Base-by-base conservation (phyloP, 116 monocot species). In the Phalaenopsis hybrid region DNA sequence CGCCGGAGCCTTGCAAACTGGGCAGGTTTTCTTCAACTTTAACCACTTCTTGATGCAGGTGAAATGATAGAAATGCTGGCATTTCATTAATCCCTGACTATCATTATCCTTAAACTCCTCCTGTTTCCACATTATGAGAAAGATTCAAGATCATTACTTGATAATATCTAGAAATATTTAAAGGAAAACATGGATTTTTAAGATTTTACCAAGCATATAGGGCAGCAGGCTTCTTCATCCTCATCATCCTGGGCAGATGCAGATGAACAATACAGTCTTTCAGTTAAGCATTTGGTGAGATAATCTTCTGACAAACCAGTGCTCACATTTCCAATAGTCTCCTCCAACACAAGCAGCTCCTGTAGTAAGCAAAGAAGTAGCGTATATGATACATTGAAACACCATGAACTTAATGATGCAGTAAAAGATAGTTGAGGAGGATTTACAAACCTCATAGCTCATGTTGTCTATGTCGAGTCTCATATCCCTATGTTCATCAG, bases 381-480 rank as follows among this genome's bases (percentile, higher is more conserved):
- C 4, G 72, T 25, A 41, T 37, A n/a, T 49, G 13, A 43, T 25
- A 6, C 31, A 63, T 63, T 63, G 25, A 23, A 63, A 46, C 28
- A 44, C 45, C 21, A 18, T 34, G 28, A 55, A 41, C 31, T 10
- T 28, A 28, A 48, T 15, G 37, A 73, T 9, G 25, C 6, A 7
- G 70, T 70, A 11, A 63, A n/a, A 6, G n/a, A 7, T n/a, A 6
- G 25, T 23, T 25, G 67, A 25, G 28, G 73, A 17, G 55, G 12
- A 17, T 4, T 15, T 2, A 55, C 55, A 17, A 13, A 87, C 86
- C 83, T 87, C 86, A 73, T 87, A 87, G 57, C 81, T 81, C 86
- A 87, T 87, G 78, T 83, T 58, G 20, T 87, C 86, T 69, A 87
- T 74, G 48, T 87, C 86, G n/a, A 86, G 78, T 74, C 86, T 83